Evolutionary conservation across 305 asterid species (phyloP), one percentile per base, ranked within the genome.

Genomic region (Salvia sclarea): DNA sequence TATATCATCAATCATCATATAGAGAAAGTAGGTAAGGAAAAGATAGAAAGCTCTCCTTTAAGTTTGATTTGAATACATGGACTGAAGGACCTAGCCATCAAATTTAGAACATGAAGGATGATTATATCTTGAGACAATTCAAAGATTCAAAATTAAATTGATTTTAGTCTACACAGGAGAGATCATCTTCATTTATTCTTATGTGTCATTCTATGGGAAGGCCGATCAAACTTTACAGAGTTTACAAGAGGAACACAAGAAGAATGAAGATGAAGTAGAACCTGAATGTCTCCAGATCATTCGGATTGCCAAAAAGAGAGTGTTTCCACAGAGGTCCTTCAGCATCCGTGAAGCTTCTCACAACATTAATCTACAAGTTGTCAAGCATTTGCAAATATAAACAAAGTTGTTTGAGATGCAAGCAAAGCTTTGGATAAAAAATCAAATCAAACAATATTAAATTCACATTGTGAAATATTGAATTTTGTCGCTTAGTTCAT

Each of bases 301-400:
- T 91, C 20, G 99, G 97, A 83, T 94, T 91, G 75, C 99, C 97
- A 63, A 94, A 91, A 72, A 94, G 89, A 75, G 99, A 94, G 81
- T 89, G 86, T 73, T 87, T 91, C 99, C 99, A 94, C 44, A 84
- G 97, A 40, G 88, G 85, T 65, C 96, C 98, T 69, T 94, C 97
- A 37, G 85, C 83, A 72, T 90, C 96, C 77, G 75, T 94, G 81
- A 87, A 91, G 85, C 96, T 86, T 85, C 80, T 91, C 76, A 94
- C 96, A 25, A 94, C 96, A 81, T 94, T 86, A 76, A 91, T 81
- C 96, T 90, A 77, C 40, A 65, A 65, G 58, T 65, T 71, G 60
- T 56, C 63, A 53, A 37, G 71, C 71, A 75, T 69, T 64, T 54
- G 41, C 70, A 63, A 54, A 66, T 18, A 75, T 61, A 41, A 72